A percentile compares a stretch with the other conserved stretches of the same genome.
Evolutionary conservation across 129 eudicot species (phyloP).

Genomic region (Artemisia annua): DNA sequence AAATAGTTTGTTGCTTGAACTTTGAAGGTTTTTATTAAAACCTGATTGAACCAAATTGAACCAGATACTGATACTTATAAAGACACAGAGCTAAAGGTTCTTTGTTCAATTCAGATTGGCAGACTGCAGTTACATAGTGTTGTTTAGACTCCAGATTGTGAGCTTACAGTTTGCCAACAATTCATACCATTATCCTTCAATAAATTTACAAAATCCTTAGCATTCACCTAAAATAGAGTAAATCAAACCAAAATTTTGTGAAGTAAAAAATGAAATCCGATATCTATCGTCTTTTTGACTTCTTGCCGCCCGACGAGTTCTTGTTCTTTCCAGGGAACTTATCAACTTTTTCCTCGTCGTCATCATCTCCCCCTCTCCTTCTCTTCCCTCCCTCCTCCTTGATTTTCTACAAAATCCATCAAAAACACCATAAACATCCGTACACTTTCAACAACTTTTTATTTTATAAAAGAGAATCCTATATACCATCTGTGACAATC

Average conservation of each 20-base stretch:
- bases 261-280: not conserved
- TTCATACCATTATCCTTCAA: too few species aligned
- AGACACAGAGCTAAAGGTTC: too few species aligned
- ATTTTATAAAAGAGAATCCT: not conserved
- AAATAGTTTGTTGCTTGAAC: too few species aligned
- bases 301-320: conserved; percentile 46
- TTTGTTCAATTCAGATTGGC: too few species aligned
- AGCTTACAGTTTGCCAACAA: too few species aligned
- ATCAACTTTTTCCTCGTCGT: conserved; percentile 50
- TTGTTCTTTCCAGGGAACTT: conserved; percentile 43
- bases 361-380: conserved; percentile 53
- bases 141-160: too few species aligned
- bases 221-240: too few species aligned
- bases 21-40: not conserved
- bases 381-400: conserved; percentile 61
- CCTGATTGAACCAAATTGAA: not conserved
- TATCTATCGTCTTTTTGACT: conserved; percentile 40
- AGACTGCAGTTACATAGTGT: too few species aligned
- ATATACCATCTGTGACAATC: conserved; percentile 59
- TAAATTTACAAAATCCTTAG: too few species aligned
- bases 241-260: too few species aligned
- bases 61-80: too few species aligned
- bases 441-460: not conserved
- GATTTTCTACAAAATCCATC: conserved; percentile 47
- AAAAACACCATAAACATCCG: conserved; percentile 3